Evolutionary conservation across 306 rosid species (phyloP).

Genomic region (Cyclanthera cordifolia): DNA sequence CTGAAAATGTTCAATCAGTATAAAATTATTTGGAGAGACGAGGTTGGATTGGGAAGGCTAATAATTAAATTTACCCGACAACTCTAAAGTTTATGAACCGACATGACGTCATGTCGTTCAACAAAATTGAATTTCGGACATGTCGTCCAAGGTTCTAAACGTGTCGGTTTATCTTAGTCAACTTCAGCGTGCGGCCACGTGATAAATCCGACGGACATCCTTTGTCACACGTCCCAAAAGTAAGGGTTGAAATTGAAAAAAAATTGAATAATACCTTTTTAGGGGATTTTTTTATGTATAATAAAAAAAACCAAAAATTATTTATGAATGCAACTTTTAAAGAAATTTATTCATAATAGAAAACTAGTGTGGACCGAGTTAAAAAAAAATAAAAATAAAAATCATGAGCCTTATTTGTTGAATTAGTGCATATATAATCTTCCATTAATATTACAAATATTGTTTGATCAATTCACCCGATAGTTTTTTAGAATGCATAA

Average conservation of each 20-base stretch:
- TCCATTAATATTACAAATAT: too few species aligned
- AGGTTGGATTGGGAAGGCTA: neutral
- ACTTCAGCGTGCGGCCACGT: neutral
- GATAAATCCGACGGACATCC: neutral
- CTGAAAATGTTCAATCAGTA: neutral
- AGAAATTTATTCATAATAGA: too few species aligned
- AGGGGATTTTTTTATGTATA: too few species aligned
- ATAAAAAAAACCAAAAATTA: too few species aligned
- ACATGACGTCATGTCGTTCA: constrained; percentile 9
- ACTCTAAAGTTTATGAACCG: neutral
- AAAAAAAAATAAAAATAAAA: too few species aligned
- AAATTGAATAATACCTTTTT: too few species aligned
- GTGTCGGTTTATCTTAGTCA: constrained; percentile 3
- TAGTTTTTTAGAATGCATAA: too few species aligned
- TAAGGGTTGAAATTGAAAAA: neutral
- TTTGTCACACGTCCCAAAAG: neutral
- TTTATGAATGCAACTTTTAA: too few species aligned
- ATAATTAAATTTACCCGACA: neutral
- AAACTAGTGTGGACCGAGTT: too few species aligned
- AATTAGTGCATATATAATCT: too few species aligned
- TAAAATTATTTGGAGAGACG: neutral
- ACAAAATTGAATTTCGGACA: neutral
- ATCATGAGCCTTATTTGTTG: too few species aligned
- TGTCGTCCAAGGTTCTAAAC: neutral
- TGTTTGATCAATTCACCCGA: too few species aligned